phyloP scores from a whole-genome alignment of 371 early-diverging fungal genomes.

The Gilbertella persicaria region DNA sequence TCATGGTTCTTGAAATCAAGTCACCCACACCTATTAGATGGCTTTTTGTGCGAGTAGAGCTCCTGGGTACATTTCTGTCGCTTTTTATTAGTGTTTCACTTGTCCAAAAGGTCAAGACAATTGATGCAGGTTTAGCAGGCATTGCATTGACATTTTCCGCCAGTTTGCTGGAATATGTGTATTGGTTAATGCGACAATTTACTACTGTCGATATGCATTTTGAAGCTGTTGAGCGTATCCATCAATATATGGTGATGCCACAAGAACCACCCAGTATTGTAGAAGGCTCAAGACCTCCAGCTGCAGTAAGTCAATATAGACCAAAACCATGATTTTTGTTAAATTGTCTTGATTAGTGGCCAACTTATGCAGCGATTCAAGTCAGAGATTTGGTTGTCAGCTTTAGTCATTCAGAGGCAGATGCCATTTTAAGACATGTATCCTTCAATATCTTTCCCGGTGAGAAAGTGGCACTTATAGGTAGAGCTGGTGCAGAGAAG shows the following conservation, averaged over 20 bases:
- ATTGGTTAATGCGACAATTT: slow-evolving; percentile 78
- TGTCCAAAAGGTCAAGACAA: slow-evolving; percentile 41
- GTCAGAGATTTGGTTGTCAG: slow-evolving; percentile 57
- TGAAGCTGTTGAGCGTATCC: slow-evolving; percentile 82
- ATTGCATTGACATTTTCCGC: slow-evolving; percentile 74
- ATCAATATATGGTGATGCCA: slow-evolving; percentile 71
- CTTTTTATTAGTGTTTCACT: slow-evolving; percentile 66
- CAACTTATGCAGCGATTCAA: slow-evolving; percentile 66
- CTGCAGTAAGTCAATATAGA: slow-evolving; percentile 52
- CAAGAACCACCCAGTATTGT: slow-evolving; percentile 71
- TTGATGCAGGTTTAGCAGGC: slow-evolving; percentile 80
- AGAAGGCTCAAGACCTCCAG: slow-evolving; percentile 56
- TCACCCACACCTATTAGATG: slow-evolving; percentile 34
- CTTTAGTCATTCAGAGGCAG: slow-evolving; percentile 58
- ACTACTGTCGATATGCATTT: slow-evolving; percentile 84
- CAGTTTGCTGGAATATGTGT: slow-evolving; percentile 64
- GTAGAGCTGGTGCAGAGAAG: slow-evolving; percentile 79
- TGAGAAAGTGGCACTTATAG: slow-evolving; percentile 76
- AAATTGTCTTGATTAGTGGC: slow-evolving; percentile 64
- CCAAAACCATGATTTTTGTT: too few relatives aligned
- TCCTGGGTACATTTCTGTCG: slow-evolving; percentile 68
- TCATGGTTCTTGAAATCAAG: too few relatives aligned
- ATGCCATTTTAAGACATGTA: slow-evolving; percentile 59
- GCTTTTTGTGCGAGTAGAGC: slow-evolving; percentile 71
- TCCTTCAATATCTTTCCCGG: slow-evolving; percentile 56